phyloP scores from a whole-genome alignment of 805 yeast species.

The Saturnispora saitoi region DNA sequence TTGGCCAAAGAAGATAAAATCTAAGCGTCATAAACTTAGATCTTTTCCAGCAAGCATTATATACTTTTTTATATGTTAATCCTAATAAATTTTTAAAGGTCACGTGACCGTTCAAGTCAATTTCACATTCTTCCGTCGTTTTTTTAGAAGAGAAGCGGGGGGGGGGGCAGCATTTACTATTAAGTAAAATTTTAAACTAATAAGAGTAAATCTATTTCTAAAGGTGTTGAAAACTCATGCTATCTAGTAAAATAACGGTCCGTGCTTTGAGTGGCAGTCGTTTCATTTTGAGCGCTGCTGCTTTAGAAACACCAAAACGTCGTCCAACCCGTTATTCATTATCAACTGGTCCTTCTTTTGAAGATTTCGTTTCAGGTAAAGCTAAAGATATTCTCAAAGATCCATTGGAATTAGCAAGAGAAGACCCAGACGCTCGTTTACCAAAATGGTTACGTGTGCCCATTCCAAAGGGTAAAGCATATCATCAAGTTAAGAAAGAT shows the following conservation, averaged over 20 bases:
- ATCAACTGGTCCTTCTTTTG: constrained; percentile 86
- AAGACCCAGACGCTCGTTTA: constrained; percentile 59
- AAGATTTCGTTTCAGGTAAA: constrained; percentile 77
- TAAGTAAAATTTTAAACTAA: not conserved
- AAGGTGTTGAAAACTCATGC: not conserved
- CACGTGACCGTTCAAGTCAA: not conserved
- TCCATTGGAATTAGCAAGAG: constrained; percentile 69
- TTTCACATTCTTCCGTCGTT: not conserved
- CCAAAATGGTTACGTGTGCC: constrained; percentile 95
- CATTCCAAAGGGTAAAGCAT: constrained; percentile 90
- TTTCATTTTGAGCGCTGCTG: not conserved
- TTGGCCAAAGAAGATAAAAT: constrained; percentile 36
- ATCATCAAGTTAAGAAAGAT: constrained; percentile 72
- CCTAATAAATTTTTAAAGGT: not conserved
- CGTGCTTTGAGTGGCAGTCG: not conserved
- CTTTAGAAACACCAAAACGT: not conserved
- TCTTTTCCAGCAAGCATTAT: not conserved
- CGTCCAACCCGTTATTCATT: constrained; percentile 49
- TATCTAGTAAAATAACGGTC: not conserved
- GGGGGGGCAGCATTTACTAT: not conserved
- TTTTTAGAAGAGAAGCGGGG: no score
- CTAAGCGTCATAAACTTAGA: not conserved
- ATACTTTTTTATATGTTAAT: not conserved
- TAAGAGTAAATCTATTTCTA: not conserved
- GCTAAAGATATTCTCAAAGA: constrained; percentile 63